phyloP scores from a whole-genome alignment of 768 basidiomycete genomes.

The Nidularia pulvinata region DNA sequence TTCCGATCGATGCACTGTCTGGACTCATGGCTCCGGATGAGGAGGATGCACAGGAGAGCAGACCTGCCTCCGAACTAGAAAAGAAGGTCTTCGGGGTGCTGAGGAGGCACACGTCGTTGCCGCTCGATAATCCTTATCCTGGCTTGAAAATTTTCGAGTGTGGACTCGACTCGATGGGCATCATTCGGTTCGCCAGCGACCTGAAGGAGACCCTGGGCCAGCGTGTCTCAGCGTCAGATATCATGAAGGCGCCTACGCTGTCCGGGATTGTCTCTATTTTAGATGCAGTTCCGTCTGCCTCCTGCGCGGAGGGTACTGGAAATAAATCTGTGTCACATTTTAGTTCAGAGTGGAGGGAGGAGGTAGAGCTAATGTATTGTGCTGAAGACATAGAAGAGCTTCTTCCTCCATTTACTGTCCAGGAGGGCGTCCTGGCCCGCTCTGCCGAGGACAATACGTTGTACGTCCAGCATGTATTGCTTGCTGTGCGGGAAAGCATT shows the following conservation, averaged over 20 bases:
- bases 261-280: slow-evolving; percentile 14
- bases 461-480: slow-evolving; percentile 43
- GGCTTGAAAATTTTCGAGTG: slow-evolving; percentile 26
- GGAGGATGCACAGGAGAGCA: not conserved
- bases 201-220: slow-evolving; percentile 14
- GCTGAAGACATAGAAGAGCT: slow-evolving; percentile 15
- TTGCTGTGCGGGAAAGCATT: slow-evolving; percentile 18
- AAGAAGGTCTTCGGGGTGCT: slow-evolving; percentile 17
- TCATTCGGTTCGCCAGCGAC: slow-evolving; percentile 21
- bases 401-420: slow-evolving; percentile 42
- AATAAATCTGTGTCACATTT: not conserved
- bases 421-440: slow-evolving; percentile 44
- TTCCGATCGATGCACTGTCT: slow-evolving; percentile 19
- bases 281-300: not conserved
- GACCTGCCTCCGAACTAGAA: slow-evolving; percentile 11
- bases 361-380: slow-evolving; percentile 11
- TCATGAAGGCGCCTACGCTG: slow-evolving; percentile 24
- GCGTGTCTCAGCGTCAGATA: slow-evolving; percentile 17
- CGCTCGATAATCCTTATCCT: slow-evolving; percentile 10
- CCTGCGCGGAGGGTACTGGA: not conserved
- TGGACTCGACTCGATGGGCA: slow-evolving; percentile 26
- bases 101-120: slow-evolving; percentile 13
- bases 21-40: slow-evolving; percentile 12
- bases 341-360: not conserved
- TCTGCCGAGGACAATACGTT: slow-evolving; percentile 31